These are phyloP conservation scores for Circinella umbellata DNA, from an alignment of 371 early-diverging fungal species.

Conservation along the genomic window DNA sequence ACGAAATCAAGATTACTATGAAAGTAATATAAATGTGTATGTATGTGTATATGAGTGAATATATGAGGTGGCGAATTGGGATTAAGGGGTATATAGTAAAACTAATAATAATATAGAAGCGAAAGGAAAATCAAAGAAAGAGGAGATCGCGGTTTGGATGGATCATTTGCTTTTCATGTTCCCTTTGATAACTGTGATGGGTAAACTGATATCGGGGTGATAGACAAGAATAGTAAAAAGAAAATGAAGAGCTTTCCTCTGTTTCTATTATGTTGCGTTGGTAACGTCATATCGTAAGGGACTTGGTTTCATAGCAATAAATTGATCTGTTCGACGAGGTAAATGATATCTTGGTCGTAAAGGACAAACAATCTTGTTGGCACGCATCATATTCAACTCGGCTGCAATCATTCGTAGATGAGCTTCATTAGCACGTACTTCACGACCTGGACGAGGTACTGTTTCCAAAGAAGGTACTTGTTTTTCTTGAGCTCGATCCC, in stretches of 20 bases:
- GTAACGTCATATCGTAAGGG: neutral
- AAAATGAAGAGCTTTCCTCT: neutral
- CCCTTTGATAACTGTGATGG: too few species aligned
- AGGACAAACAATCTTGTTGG: slow-evolving; percentile 54
- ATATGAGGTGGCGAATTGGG: too few species aligned
- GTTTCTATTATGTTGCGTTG: neutral
- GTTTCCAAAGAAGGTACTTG: neutral
- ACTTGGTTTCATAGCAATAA: neutral
- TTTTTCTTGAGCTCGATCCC: neutral
- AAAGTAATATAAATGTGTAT: too few species aligned
- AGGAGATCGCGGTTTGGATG: too few species aligned
- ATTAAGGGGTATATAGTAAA: too few species aligned
- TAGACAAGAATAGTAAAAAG: too few species aligned
- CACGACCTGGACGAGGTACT: slow-evolving; percentile 32
- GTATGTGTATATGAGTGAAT: too few species aligned
- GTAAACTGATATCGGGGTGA: too few species aligned
- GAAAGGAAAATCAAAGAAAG: too few species aligned
- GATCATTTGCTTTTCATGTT: too few species aligned
- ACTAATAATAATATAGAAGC: too few species aligned
- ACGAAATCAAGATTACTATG: too few species aligned
- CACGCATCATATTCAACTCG: slow-evolving; percentile 59
- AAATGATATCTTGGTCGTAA: slow-evolving; percentile 50
- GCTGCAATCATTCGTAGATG: slow-evolving; percentile 59
- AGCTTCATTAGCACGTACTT: slow-evolving; percentile 46
- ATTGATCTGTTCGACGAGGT: slow-evolving; percentile 38